Percentiles rank a stretch among this genome's conserved stretches.
Evolutionary conservation across 2,329 filamentous ascomycete species (phyloP).

Genomic region (Calonectria crousiana): DNA sequence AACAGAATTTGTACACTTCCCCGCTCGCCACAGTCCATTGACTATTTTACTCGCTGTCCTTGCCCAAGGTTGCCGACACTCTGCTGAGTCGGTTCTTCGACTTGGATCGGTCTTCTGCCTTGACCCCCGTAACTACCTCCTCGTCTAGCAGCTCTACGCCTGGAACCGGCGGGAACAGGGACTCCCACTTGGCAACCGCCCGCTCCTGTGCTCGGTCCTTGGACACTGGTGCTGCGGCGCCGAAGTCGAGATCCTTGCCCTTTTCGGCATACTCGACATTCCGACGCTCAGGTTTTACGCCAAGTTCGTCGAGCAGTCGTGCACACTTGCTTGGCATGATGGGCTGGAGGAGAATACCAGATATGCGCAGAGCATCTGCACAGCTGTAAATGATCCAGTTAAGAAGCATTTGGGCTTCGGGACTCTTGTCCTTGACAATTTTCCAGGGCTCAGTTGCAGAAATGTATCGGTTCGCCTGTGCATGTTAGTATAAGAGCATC

Average conservation of each 20-base stretch:
- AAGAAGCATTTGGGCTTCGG: constrained; percentile 55
- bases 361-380: constrained; percentile 82
- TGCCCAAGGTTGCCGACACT: constrained; percentile 25
- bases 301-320: constrained; percentile 80
- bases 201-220: background rate
- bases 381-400: constrained; percentile 76
- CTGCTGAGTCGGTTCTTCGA: constrained; percentile 45
- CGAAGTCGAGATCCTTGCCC: constrained; percentile 78
- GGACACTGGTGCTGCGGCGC: constrained; percentile 50
- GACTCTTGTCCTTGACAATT: constrained; percentile 55
- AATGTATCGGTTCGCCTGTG: constrained; percentile 62
- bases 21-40: too few species aligned
- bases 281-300: constrained; percentile 74
- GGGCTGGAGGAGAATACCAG: constrained; percentile 88
- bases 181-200: constrained; percentile 44
- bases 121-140: constrained; percentile 33
- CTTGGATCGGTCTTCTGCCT: constrained; percentile 28
- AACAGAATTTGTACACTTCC: constrained; percentile 4
- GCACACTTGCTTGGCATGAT: constrained; percentile 86
- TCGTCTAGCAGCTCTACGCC: constrained; percentile 41
- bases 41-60: background rate
- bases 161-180: constrained; percentile 64
- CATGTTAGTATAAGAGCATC: constrained; percentile 24
- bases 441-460: constrained; percentile 77
- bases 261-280: constrained; percentile 71